Conservation (phyloP, 73 alveolate species). For the Symbiodinium natans region DNA sequence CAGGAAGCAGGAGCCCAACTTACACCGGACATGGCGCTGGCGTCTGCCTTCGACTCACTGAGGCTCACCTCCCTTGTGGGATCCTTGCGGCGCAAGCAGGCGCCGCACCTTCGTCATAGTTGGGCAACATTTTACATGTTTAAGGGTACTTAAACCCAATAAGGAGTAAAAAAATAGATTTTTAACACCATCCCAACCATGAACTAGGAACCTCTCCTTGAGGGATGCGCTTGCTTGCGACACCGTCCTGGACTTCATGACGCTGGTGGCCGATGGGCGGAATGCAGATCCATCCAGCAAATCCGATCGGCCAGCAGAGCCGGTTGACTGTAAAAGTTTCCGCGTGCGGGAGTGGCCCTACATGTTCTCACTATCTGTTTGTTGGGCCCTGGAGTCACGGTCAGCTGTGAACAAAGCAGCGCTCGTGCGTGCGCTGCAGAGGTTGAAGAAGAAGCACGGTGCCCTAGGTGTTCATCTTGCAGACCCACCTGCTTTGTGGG, state of each 20-base stretch:
- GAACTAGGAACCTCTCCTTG: constrained; percentile 34
- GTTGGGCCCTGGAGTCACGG: constrained; percentile 59
- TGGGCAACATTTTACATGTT: no score
- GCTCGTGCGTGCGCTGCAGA: constrained; percentile 7
- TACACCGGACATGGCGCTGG: constrained; percentile 22
- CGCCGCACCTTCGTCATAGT: no score
- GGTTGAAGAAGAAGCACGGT: constrained; percentile 31
- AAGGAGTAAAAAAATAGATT: no score
- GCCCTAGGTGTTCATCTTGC: constrained; percentile 25
- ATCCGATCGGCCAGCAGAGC: no score
- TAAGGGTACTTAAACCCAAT: no score
- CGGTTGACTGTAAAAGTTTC: background rate
- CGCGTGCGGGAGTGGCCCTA: constrained; percentile 78
- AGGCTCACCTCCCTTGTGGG: constrained; percentile 68
- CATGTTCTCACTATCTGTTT: constrained; percentile 80
- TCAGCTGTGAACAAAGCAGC: background rate
- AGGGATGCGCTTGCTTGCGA: constrained; percentile 87
- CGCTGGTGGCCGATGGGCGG: background rate
- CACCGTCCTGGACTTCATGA: constrained; percentile 44
- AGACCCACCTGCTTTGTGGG: constrained; percentile 73
- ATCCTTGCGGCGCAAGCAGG: constrained; percentile 4
- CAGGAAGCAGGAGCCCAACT: background rate
- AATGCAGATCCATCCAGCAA: no score
- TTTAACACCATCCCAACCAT: no score
- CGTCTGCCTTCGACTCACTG: constrained; percentile 63